A percentile compares a stretch with the other conserved stretches of the same genome.
These are phyloP conservation scores for Aspergillus wentii DNA, from an alignment of 495 filamentous ascomycete species.

Conservation along the genomic window DNA sequence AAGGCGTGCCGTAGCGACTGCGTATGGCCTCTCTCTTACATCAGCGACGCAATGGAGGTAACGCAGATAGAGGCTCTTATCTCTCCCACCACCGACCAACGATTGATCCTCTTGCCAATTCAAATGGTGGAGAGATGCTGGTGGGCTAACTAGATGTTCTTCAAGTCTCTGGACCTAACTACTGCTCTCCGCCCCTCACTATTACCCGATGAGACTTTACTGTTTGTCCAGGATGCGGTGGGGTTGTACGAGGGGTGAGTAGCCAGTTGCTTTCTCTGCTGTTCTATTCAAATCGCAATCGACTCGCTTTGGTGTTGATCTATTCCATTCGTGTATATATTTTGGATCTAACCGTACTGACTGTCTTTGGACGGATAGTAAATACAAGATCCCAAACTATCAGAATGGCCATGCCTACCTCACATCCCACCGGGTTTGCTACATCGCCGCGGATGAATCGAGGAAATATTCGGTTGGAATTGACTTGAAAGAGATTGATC, in stretches of 20 bases:
- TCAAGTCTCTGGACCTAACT: slow-evolving; percentile 90
- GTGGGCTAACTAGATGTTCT: slow-evolving; percentile 70
- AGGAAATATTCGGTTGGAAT: slow-evolving; percentile 80
- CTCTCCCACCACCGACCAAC: no score
- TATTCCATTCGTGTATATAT: neutral
- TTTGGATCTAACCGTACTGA: slow-evolving; percentile 7
- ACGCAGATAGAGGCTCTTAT: neutral
- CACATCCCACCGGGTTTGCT: slow-evolving; percentile 91
- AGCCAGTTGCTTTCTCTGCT: slow-evolving; percentile 2
- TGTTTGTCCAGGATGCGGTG: slow-evolving; percentile 96
- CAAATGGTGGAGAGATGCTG: slow-evolving; percentile 33
- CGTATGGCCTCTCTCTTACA: slow-evolving; percentile 3
- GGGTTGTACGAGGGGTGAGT: slow-evolving; percentile 95
- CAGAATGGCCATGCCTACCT: slow-evolving; percentile 96
- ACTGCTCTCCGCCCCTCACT: slow-evolving; percentile 89
- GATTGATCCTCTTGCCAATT: slow-evolving; percentile 1
- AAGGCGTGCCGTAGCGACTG: slow-evolving; percentile 6
- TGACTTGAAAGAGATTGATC: slow-evolving; percentile 85
- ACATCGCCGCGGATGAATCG: slow-evolving; percentile 86
- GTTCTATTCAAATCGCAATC: neutral
- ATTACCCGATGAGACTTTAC: slow-evolving; percentile 80
- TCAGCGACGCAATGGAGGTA: slow-evolving; percentile 1
- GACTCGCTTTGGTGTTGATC: neutral
- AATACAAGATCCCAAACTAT: slow-evolving; percentile 89
- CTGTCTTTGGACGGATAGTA: slow-evolving; percentile 45